Evolutionary conservation across 345 rosid genomes (phyloP).

Genomic region (Populus alba): DNA sequence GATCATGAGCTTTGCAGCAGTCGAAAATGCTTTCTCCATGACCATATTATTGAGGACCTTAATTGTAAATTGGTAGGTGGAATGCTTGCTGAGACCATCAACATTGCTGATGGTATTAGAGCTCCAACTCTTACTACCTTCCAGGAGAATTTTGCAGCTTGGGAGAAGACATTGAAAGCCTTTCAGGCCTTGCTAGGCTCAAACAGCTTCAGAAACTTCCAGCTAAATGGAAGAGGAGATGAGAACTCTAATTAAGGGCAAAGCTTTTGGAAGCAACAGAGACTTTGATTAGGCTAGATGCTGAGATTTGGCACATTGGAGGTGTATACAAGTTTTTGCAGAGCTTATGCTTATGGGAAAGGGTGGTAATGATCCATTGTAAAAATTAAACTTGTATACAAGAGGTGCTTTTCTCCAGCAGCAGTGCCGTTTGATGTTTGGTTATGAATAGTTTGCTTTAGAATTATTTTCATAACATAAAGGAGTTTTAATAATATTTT

Average conservation of each 20-base stretch:
- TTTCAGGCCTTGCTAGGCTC: conserved; percentile 24
- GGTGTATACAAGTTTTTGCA: too few species aligned
- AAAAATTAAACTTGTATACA: too few species aligned
- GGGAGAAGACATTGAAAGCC: conserved; percentile 36
- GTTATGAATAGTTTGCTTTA: too few species aligned
- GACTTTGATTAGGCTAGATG: conserved; percentile 12
- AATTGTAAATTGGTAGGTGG: conserved; percentile 30
- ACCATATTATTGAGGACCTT: conserved; percentile 27
- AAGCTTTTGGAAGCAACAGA: conserved; percentile 21
- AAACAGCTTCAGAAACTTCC: conserved; percentile 25
- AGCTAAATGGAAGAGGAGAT: conserved; percentile 21
- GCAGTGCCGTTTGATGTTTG: too few species aligned
- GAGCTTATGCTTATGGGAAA: too few species aligned
- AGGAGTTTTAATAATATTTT: too few species aligned
- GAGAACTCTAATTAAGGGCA: conserved; percentile 11
- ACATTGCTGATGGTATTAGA: conserved; percentile 41
- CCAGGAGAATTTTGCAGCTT: conserved; percentile 14
- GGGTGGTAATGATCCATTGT: too few species aligned
- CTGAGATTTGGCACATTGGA: conserved; percentile 16
- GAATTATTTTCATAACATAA: too few species aligned
- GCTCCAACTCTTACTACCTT: conserved; percentile 26
- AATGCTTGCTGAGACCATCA: conserved; percentile 20
- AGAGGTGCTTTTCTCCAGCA: too few species aligned
- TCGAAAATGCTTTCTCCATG: conserved; percentile 38
- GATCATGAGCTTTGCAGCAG: conserved; percentile 38